Base-by-base conservation (phyloP, 345 rosid species). In the Linum usitatissimum region DNA sequence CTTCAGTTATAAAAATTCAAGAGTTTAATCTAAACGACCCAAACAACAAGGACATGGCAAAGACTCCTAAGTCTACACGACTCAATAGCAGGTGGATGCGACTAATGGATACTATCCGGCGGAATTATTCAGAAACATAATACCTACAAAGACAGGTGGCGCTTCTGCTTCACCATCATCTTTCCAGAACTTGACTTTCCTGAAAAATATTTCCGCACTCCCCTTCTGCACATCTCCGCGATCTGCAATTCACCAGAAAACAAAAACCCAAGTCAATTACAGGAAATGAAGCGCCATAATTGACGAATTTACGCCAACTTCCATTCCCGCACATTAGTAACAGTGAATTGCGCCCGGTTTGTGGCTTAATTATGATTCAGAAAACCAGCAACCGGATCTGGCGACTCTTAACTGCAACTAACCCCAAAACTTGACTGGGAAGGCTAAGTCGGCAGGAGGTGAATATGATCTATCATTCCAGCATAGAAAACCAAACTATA, bases 121-220 rank as follows among this genome's bases (percentile, higher is more conserved):
- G n/a, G n/a, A n/a, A 64, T 62, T 70, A 53, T 59, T 61, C 49
- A 57, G 60, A 63, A 80, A 68, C 64, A 68, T 68, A 81, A 80
- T 86, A 88, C 97, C 90, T 86, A 91, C 97, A 91, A 93, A 93
- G 82, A 93, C 91, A 83, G 97, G 97, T 48, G 97, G 96, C 13
- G 97, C 96, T 76, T 90, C 97, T 60, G 86, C 92, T 68, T 87
- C 83, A 12, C 85, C 99, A 67, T 93, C 99, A 18, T 86, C 97
- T 66, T 86, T 93, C 99, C 99, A 93, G 63, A 93, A 93, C 88
- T 93, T 90, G 48, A 90, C 99, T 79, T 93, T 93, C 3, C 97
- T 85, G 73, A 90, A 93, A 77, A 93, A 93, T 19, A 86, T 86
- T 81, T 93, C 97, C 9, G 99, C 88, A 66, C 89, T 86, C 62